A percentile compares a stretch with the other conserved stretches of the same genome.
Evolutionary conservation across 305 asterid species (phyloP).

Genomic region (Fraxinus latifolia): DNA sequence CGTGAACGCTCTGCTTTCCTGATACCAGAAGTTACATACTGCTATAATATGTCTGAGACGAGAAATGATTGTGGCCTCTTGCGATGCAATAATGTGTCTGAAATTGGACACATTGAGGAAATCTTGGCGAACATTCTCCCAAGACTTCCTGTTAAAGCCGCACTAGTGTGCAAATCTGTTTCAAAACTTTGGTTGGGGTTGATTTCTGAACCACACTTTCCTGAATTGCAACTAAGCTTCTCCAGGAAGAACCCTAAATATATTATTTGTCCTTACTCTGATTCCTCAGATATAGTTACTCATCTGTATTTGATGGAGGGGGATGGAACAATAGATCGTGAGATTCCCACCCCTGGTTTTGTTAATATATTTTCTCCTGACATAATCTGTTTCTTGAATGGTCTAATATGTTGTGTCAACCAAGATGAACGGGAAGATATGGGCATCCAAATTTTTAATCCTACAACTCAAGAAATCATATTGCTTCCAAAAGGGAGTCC

Average conservation of each 20-base stretch:
- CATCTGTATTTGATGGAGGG: not conserved
- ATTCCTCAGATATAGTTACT: not conserved
- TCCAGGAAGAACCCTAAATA: not conserved
- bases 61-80: not conserved
- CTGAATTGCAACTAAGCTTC: not conserved
- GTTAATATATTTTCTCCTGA: not conserved
- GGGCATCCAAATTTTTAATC: not conserved
- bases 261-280: not conserved
- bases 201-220: not conserved
- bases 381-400: not conserved
- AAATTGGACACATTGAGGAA: not conserved
- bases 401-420: not conserved
- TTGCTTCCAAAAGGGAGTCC: not conserved
- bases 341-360: not conserved
- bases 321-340: not conserved
- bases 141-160: not conserved
- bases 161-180: not conserved
- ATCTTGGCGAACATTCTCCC: not conserved
- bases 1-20: not conserved
- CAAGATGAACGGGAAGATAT: not conserved
- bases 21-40: not conserved
- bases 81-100: not conserved
- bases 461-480: not conserved
- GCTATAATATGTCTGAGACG: not conserved
- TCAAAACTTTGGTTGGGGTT: not conserved